Evolutionary conservation across 768 basidiomycete genomes (phyloP), one percentile per base, ranked within the genome.

Genomic region (Stropharia rugosoannulata): DNA sequence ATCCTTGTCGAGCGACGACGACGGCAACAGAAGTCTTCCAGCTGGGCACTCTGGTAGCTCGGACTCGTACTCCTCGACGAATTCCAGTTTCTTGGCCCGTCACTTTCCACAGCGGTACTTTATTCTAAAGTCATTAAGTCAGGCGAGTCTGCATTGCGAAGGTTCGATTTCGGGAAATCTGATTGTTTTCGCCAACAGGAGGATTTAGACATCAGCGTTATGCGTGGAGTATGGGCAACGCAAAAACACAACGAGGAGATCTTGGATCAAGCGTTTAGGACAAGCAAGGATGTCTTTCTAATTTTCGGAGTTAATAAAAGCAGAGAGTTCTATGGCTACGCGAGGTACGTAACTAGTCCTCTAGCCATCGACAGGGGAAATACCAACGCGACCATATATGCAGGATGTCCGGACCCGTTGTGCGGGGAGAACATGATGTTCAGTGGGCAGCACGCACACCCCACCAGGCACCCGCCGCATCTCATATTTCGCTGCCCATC

Each of bases 321-420:
- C 54, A 94, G 96, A 36, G 93, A 93, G 68, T 98, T 97, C 66
- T 97, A 89, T 64, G 95, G 95, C 18, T 95, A 92, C 66, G 95
- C 93, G 10, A 84, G 81, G 86, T 93, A 70, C 57, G 75, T 16
- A 19, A 11, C 35, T 16, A 13, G 19, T 41, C 29, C 22, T 27
- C 11, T 46, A 9, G 13, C 19, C 5, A 12, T 9, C 16, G 5
- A 13, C 43, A n/a, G 16, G 39, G 13, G 15, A 22, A 22, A 36
- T 11, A 36, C 47, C 51, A 19, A 51, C 55, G 5, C 40, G 37
- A 9, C 43, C 39, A 41, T 51, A 18, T 48, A 45, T 1, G 38
- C 63, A 90, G 90, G 65, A 93, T 94, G 92, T 70, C 77, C 8
- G 82, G 89, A 5, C 80, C 84, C 8, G 79, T 93, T 36, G 71